These are phyloP conservation scores for Artomyces pyxidatus DNA, from an alignment of 768 basidiomycete genomes.

Conservation along the genomic window DNA sequence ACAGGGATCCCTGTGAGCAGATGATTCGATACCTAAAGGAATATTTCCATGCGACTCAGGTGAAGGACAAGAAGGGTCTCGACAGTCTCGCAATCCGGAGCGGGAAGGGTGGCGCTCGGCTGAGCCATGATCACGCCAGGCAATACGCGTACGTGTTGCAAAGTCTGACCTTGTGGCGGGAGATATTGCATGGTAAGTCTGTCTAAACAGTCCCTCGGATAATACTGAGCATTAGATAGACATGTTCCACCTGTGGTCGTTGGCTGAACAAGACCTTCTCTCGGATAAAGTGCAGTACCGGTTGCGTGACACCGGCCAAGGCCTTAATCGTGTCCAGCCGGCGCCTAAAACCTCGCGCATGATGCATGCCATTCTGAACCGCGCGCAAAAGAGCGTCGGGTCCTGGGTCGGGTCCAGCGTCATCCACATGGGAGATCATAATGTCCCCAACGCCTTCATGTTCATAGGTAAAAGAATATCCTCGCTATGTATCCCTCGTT, in stretches of 20 bases:
- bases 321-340: constrained; percentile 82
- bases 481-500: no score
- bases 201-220: not conserved
- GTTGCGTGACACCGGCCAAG: constrained; percentile 82
- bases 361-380: constrained; percentile 83
- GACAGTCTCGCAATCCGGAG: constrained; percentile 70
- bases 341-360: constrained; percentile 84
- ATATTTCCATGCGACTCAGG: constrained; percentile 68
- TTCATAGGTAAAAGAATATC: constrained; percentile 51
- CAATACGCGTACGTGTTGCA: constrained; percentile 84
- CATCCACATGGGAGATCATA: constrained; percentile 85
- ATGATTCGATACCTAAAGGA: constrained; percentile 74
- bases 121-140: constrained; percentile 78
- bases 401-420: constrained; percentile 82
- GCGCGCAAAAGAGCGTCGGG: constrained; percentile 74
- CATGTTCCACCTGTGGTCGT: constrained; percentile 82
- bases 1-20: constrained; percentile 82
- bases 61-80: constrained; percentile 45
- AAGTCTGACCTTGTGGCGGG: constrained; percentile 80
- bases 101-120: constrained; percentile 69
- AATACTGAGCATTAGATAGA: constrained; percentile 33
- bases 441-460: constrained; percentile 77
- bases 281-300: constrained; percentile 69
- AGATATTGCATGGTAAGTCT: constrained; percentile 68
- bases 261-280: constrained; percentile 77